Evolutionary conservation across 306 rosid genomes (phyloP), one percentile per base, ranked within the genome.

Genomic region (Lupinus albus): DNA sequence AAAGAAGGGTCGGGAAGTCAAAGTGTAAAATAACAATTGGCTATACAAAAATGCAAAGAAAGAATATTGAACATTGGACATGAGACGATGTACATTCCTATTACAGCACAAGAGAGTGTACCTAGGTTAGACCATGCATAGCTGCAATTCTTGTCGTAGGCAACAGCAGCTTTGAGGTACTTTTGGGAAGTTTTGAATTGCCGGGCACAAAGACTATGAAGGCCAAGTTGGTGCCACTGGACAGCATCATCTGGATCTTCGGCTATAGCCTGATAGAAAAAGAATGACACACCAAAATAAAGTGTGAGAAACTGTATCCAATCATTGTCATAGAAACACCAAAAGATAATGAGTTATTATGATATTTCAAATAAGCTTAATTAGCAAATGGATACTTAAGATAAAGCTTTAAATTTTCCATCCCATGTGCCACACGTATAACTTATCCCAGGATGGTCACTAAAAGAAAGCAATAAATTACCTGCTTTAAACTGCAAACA

Each of bases 171-270:
- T 79, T 93, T 93, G 66, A 93, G 88, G 81, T 88, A 84, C 79
- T 65, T 84, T 42, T 89, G 94, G 35, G 96, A 89, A 75, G 83
- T 70, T 77, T 79, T 87, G 76, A 88, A 89, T 70, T 93, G 88
- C 81, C 68, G 84, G 8, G 94, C 82, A 76, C 88, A 84, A 20
- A 93, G 97, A 75, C 81, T 86, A 78, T 93, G 98, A 55, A 89
- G 91, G 42, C 97, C 98, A 57, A 89, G 91, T 81, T 93, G 98
- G 77, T 86, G 95, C 98, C 96, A 93, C 50, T 82, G 97, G 61
- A 89, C 87, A 63, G 91, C 86, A 79, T 88, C 97, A 79, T 89
- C 89, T 28, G 97, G 97, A 76, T 88, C 85, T 81, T 89, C 98
- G 4, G 98, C 87, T 66, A 93, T 49, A 61, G 91, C 96, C 98